These are phyloP conservation scores for Podospora tetraspora DNA, from an alignment of 495 filamentous ascomycete genomes.

Conservation along the genomic window DNA sequence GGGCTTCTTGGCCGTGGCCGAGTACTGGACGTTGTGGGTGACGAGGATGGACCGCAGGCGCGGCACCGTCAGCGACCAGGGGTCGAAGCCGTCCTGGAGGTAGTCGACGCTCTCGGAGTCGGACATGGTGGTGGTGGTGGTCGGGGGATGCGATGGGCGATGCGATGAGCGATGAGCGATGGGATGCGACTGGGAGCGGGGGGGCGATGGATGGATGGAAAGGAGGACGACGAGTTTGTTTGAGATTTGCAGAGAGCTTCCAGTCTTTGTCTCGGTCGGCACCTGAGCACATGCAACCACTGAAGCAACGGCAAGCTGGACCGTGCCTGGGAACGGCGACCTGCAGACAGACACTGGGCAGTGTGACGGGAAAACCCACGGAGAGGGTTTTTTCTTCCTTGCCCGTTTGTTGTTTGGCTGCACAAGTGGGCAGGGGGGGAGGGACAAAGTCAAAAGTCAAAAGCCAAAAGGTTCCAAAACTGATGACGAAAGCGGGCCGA, in stretches of 20 bases:
- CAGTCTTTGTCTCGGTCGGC: too few species aligned
- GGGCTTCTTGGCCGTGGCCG: constrained; percentile 75
- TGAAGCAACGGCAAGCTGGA: background rate
- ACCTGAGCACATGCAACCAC: background rate
- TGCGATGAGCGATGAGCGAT: background rate
- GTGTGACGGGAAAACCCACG: background rate
- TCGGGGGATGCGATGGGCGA: background rate
- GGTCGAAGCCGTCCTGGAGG: constrained; percentile 77
- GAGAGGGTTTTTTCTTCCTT: background rate
- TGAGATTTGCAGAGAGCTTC: too few species aligned
- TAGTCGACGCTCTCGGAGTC: constrained; percentile 68
- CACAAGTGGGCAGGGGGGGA: background rate
- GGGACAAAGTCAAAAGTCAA: background rate
- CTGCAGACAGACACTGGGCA: background rate
- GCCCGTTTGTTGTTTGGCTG: background rate
- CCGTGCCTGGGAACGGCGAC: background rate
- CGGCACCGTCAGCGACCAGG: constrained; percentile 74
- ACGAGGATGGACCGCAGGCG: constrained; percentile 84
- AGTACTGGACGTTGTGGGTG: constrained; percentile 76
- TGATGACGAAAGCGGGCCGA: background rate
- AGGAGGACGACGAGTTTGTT: too few species aligned
- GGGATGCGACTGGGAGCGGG: too few species aligned
- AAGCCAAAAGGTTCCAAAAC: background rate
- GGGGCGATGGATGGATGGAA: too few species aligned
- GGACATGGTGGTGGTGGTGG: constrained; percentile 47